phyloP scores from a whole-genome alignment of 1,139 yeast species.

The Blastobotrys proliferans region DNA sequence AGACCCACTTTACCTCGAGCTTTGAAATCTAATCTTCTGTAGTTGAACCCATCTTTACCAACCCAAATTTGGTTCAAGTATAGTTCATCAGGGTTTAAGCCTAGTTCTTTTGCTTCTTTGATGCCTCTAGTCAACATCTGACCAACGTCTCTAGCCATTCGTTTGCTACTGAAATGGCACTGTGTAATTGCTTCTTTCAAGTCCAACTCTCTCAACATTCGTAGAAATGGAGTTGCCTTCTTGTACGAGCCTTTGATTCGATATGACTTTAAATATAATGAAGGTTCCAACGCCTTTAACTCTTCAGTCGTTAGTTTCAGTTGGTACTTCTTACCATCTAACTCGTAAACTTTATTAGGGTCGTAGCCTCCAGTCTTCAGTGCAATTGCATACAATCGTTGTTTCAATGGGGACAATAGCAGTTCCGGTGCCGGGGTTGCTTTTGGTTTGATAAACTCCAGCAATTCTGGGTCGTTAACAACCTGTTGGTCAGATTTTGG shows the following conservation, averaged over 20 bases:
- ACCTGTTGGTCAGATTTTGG: conserved; percentile 20
- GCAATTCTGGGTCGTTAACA: conserved; percentile 23
- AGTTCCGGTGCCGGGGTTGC: conserved; percentile 38
- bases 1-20: conserved; percentile 90
- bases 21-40: conserved; percentile 72
- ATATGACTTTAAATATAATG: conserved; percentile 70
- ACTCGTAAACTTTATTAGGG: conserved; percentile 51
- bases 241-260: conserved; percentile 82
- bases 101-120: conserved; percentile 59
- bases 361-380: conserved; percentile 74
- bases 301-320: conserved; percentile 59
- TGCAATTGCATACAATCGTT: conserved; percentile 56
- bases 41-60: conserved; percentile 80
- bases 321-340: conserved; percentile 51
- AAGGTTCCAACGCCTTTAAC: conserved; percentile 74
- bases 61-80: conserved; percentile 85
- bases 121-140: conserved; percentile 70
- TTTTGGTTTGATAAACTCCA: conserved; percentile 21
- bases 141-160: conserved; percentile 75
- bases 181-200: conserved; percentile 84
- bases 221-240: conserved; percentile 76
- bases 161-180: conserved; percentile 81
- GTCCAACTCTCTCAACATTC: conserved; percentile 67
- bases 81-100: conserved; percentile 56
- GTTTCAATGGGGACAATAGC: conserved; percentile 69